These are phyloP conservation scores for Betula pendula DNA, from an alignment of 306 rosid genomes.

Conservation along the genomic window DNA sequence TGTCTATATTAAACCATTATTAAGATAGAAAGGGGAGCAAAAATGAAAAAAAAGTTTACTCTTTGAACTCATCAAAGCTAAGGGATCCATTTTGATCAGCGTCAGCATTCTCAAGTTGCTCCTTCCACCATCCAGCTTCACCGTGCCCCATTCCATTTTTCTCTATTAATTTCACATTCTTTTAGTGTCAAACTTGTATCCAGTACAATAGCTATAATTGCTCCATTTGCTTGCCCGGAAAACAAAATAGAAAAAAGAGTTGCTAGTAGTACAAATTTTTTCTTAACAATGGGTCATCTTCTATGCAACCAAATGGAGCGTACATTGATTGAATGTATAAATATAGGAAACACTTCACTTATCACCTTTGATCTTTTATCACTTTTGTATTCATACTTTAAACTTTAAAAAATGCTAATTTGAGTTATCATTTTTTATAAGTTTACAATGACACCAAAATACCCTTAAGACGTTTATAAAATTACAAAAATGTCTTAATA, in stretches of 20 bases:
- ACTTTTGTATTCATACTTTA: no score
- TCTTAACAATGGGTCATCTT: neutral
- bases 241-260: no score
- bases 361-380: no score
- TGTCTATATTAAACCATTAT: neutral
- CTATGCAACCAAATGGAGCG: neutral
- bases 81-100: constrained; percentile 51
- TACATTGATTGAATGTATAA: neutral
- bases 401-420: no score
- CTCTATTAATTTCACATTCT: constrained; percentile 40
- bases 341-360: no score
- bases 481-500: no score
- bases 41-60: constrained; percentile 32
- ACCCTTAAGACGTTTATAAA: no score
- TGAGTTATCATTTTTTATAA: no score
- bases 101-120: constrained; percentile 60
- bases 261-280: no score
- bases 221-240: no score
- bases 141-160: constrained; percentile 53
- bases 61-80: constrained; percentile 63
- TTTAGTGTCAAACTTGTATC: constrained; percentile 5
- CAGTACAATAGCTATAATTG: neutral
- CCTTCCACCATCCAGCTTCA: constrained; percentile 87
- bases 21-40: neutral
- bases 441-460: no score